Percentiles rank a stretch among this genome's conserved stretches.
phyloP scores from a whole-genome alignment of 1,284 basidiomycete species.

The Uromyces viciae-fabae region DNA sequence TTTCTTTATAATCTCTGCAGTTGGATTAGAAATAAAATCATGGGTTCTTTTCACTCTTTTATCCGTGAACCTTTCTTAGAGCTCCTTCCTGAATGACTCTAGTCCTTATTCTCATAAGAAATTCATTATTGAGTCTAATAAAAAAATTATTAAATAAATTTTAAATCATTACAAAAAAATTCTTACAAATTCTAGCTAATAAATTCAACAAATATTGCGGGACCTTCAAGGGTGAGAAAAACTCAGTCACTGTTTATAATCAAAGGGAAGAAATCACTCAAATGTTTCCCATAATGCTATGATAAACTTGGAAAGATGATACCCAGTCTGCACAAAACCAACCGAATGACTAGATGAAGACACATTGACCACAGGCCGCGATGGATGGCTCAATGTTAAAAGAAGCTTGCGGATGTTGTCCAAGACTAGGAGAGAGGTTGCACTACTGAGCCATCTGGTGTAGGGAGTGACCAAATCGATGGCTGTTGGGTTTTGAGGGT shows the following conservation, averaged over 20 bases:
- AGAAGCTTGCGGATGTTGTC: neutral
- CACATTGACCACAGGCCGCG: neutral
- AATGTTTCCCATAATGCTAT: neutral
- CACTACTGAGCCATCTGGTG: neutral
- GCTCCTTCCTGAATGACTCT: no score
- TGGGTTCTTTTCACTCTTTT: no score
- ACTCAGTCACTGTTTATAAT: neutral
- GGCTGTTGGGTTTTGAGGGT: no score
- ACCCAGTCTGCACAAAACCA: neutral
- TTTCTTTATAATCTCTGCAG: no score
- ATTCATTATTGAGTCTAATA: no score
- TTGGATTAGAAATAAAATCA: no score
- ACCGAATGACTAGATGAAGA: neutral
- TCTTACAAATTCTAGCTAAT: no score
- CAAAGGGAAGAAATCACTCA: neutral
- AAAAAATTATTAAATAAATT: no score
- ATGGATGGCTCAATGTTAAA: neutral
- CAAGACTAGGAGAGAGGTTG: neutral
- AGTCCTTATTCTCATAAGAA: no score
- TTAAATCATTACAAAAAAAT: no score
- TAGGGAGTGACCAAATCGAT: neutral
- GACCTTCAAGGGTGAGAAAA: neutral
- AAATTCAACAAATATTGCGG: neutral
- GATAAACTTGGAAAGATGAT: neutral
- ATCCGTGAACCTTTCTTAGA: no score